phyloP scores from a whole-genome alignment of 345 rosid genomes.

The Geranium brycei region DNA sequence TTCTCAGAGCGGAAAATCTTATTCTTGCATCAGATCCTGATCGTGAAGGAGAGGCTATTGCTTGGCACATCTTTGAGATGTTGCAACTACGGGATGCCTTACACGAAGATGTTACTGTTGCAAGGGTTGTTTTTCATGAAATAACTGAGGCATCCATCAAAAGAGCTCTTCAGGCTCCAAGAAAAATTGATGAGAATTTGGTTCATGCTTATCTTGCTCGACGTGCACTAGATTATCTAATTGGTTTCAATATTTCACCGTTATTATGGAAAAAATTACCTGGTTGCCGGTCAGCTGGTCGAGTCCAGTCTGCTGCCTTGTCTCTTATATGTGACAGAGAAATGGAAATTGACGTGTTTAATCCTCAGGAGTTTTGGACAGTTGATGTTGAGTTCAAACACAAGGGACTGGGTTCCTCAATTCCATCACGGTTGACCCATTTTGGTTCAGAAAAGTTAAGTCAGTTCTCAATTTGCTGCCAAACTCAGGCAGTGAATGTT shows the following conservation, averaged over 20 bases:
- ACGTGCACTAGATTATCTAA: slow-evolving; percentile 91
- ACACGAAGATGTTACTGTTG: slow-evolving; percentile 48
- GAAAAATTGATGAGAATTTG: slow-evolving; percentile 71
- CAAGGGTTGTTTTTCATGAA: slow-evolving; percentile 91
- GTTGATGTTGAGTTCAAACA: slow-evolving; percentile 38
- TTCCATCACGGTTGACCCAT: slow-evolving; percentile 58
- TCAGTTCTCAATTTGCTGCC: slow-evolving; percentile 64
- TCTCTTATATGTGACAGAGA: slow-evolving; percentile 89
- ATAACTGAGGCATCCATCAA: slow-evolving; percentile 87
- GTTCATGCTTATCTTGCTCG: slow-evolving; percentile 94
- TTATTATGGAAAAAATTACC: slow-evolving; percentile 93
- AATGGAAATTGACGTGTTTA: slow-evolving; percentile 77
- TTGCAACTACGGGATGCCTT: slow-evolving; percentile 87
- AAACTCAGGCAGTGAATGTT: slow-evolving; percentile 38
- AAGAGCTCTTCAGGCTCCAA: slow-evolving; percentile 65
- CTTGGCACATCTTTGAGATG: slow-evolving; percentile 99
- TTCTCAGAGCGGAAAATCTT: slow-evolving; percentile 83
- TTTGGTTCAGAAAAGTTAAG: slow-evolving; percentile 51
- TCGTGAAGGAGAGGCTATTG: slow-evolving; percentile 99
- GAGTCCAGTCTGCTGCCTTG: slow-evolving; percentile 97
- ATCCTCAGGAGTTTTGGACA: slow-evolving; percentile 79
- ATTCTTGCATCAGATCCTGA: slow-evolving; percentile 99
- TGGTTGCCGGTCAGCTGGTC: slow-evolving; percentile 94
- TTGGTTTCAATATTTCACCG: slow-evolving; percentile 91
- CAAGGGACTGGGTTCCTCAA: slow-evolving; percentile 18